Evolutionary conservation across 2,329 filamentous ascomycete species (phyloP), one percentile per base, ranked within the genome.

Genomic region (Aspergillus niger): DNA sequence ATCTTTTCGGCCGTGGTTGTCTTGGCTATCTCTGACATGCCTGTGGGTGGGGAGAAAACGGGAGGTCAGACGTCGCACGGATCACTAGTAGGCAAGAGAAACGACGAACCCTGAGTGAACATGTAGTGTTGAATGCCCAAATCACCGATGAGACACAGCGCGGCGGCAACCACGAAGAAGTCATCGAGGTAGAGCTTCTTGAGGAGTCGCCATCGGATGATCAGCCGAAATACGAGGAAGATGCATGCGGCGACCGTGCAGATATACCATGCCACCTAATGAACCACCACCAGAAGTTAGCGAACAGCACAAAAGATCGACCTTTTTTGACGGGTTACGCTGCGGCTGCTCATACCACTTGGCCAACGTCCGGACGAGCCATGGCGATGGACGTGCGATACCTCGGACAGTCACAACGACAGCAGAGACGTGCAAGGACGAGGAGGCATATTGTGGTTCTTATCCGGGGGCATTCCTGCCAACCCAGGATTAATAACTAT

Each of bases 81-180:
- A 43, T 50, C 39, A 49, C 41, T 44, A 28, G n/a, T 17, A 24
- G 52, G 36, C 15, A 24, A 17, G 47, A 13, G 50, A 13, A 26
- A 10, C 5, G 17, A 17, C 60, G 8, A 58, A 68, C 66, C 63
- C 47, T 54, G 59, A 17, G 62, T 63, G 38, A 68, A 68, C 66
- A 66, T 66, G 43, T 64, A 62, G 60, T 67, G 66, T 44, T 65
- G 66, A 52, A 68, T 67, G n/a, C 51, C 62, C 56, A 65, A 24
- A 32, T 66, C 60, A 4, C 51, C 64, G 8, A 67, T 63, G 36
- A 67, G 49, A 47, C 65, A 66, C 5, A 63, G 11, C 20, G 53
- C 43, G 3, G 65, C 57, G 30, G 59, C 28, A 2, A 58, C 28
- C 6, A 67, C 55, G 28, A 67, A 55, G 17, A 49, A 43, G 41